phyloP scores from a whole-genome alignment of 306 rosid genomes.

The Pterocarpus santalinus region DNA sequence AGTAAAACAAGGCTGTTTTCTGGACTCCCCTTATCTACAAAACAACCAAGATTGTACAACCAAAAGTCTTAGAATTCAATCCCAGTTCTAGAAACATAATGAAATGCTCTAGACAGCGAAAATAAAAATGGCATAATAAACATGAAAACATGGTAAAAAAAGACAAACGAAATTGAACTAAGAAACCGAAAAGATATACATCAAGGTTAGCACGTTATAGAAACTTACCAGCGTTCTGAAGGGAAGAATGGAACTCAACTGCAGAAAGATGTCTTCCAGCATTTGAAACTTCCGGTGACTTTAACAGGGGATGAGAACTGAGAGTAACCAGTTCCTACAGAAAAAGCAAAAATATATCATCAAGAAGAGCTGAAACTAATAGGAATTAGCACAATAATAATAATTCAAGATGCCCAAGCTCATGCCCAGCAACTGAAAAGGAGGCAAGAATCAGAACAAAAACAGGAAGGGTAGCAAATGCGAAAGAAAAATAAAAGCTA shows the following conservation, averaged over 20 bases:
- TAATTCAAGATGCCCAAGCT: not conserved
- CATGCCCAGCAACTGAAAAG: not conserved
- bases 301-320: constrained; percentile 68
- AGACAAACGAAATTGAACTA: constrained; percentile 2
- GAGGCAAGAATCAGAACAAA: not conserved
- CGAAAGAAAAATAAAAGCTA: not conserved
- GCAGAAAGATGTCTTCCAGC: constrained; percentile 94
- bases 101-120: not conserved
- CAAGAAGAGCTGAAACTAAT: not conserved
- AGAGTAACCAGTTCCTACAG: constrained; percentile 85
- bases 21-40: constrained; percentile 55
- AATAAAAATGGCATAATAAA: not conserved
- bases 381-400: not conserved
- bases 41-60: constrained; percentile 43
- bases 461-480: not conserved
- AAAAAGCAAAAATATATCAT: constrained; percentile 28
- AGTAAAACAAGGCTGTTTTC: constrained; percentile 62
- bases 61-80: constrained; percentile 29
- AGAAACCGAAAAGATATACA: constrained; percentile 6
- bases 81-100: constrained; percentile 18
- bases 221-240: constrained; percentile 69
- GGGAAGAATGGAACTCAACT: constrained; percentile 79
- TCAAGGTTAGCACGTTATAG: constrained; percentile 23
- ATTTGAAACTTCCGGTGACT: constrained; percentile 75
- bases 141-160: not conserved